Percentiles rank a stretch among this genome's conserved stretches.
Evolutionary conservation across 768 basidiomycete genomes (phyloP).

Genomic region (Crassisporium funariophilum): DNA sequence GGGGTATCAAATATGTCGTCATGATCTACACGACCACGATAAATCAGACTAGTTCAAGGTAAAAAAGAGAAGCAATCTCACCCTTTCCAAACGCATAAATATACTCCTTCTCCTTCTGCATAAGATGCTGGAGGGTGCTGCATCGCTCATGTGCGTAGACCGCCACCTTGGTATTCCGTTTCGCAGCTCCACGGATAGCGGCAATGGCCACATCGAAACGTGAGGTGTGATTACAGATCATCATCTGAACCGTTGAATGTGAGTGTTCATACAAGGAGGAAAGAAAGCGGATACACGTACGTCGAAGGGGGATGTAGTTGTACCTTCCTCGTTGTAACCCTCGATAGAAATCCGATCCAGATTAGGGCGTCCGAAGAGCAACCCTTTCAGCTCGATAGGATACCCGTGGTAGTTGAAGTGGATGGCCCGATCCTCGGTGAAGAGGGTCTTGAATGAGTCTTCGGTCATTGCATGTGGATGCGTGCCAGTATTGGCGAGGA

Average conservation of each 20-base stretch:
- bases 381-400: slow-evolving; percentile 68
- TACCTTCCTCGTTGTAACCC: slow-evolving; percentile 75
- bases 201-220: slow-evolving; percentile 65
- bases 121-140: slow-evolving; percentile 60
- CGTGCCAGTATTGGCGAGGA: slow-evolving; percentile 64
- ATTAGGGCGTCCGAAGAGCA: slow-evolving; percentile 58
- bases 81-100: slow-evolving; percentile 62
- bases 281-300: slow-evolving; percentile 39
- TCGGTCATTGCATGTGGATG: slow-evolving; percentile 77
- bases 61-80: slow-evolving; percentile 23
- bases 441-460: slow-evolving; percentile 66
- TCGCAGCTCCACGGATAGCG: slow-evolving; percentile 59
- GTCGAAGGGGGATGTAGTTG: slow-evolving; percentile 83
- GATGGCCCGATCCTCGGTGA: slow-evolving; percentile 68
- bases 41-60: background rate
- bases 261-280: slow-evolving; percentile 1
- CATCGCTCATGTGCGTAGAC: slow-evolving; percentile 59
- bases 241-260: slow-evolving; percentile 52
- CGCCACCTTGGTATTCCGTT: slow-evolving; percentile 53
- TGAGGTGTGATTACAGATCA: slow-evolving; percentile 70
- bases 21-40: slow-evolving; percentile 37
- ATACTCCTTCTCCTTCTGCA: slow-evolving; percentile 62
- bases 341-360: slow-evolving; percentile 54
- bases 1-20: slow-evolving; percentile 51
- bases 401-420: slow-evolving; percentile 88